Evolutionary conservation across 495 filamentous ascomycete genomes (phyloP), one percentile per base, ranked within the genome.

Genomic region (Aspergillus campestris): DNA sequence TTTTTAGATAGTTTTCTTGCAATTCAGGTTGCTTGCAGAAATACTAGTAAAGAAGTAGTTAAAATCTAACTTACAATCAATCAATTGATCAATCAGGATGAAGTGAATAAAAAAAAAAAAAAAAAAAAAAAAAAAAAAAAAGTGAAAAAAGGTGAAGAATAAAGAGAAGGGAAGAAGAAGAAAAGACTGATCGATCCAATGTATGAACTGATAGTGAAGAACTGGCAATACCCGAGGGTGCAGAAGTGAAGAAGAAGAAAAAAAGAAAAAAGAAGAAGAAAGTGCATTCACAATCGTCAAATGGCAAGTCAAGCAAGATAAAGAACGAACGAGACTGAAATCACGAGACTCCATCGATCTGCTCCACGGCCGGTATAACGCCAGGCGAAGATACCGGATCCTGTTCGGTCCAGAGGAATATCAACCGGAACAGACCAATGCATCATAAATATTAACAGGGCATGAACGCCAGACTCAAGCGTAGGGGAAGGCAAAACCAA

Each of bases 391-490:
- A 45, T 48, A 54, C 48, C 42, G 38, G 24, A 32, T 42, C 34
- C 40, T 48, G 47, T 51, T 38, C 8, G 38, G 36, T 36, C 6
- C 27, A 35, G 47, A 38, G 34, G 38, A 48, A 42, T 46, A 43
- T 40, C 48, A 46, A 48, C 55, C 55, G 36, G 37, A 53, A 49
- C 45, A 47, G 41, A 49, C 5, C 8, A 44, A 46, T 41, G 50
- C 48, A 50, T 55, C 12, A 42, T 51, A 34, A 46, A 51, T 52
- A 48, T 49, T 56, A 46, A 51, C 14, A 48, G 54, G 43, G 45
- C 56, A 57, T 59, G 54, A 55, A 55, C 51, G 56, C 53, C 56
- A 51, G 50, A 55, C 44, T 54, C 39, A 55, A 47, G 48, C 31
- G 35, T 15, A 48, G 44, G 7, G 11, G 50, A 51, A 52, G 54